Base-by-base conservation (phyloP, 1,284 basidiomycete genomes). In the Amylostereum areolatum region DNA sequence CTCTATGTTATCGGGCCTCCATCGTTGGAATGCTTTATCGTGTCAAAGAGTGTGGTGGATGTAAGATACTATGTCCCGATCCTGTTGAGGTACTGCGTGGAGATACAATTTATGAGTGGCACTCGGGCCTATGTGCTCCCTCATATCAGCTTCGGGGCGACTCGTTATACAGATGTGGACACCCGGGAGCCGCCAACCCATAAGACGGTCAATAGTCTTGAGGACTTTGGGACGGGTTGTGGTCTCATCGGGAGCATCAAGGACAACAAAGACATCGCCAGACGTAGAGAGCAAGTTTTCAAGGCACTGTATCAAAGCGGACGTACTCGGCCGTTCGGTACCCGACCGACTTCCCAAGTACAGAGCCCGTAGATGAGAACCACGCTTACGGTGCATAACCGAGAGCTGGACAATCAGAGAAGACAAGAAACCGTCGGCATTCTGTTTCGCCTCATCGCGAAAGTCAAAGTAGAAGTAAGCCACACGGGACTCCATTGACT, bases 381-480 rank as follows among this genome's bases (percentile, higher is more conserved):
- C n/a, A n/a, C n/a, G n/a, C n/a, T n/a, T n/a, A n/a, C n/a, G n/a
- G n/a, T n/a, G n/a, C n/a, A n/a, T n/a, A n/a, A n/a, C n/a, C n/a
- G n/a, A n/a, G 42, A 51, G n/a, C 33, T 53, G 52, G 32, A 44
- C 5, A 4, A 51, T 30, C 3, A 53, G 37, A 34, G 52, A 53
- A 8, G 33, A 35, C 8, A 53, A 33, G 37, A 52, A 27, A 3
- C 49, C 52, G 5, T 44, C 40, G 31, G 28, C 28, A 29, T 37
- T 18, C 45, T 47, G 45, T 37, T 53, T 53, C 30, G 34, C 32
- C 6, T n/a, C 34, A 36, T 53, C 52, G 6, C 45, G 27, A 25
- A 52, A 52, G 28, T 52, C 48, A 25, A 37, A 52, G 31, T 52
- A 52, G 34, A 50, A 52, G 32, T 49, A 52, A 0, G 29, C 51